A percentile compares a stretch with the other conserved stretches of the same genome.
phyloP scores from a whole-genome alignment of 495 filamentous ascomycete species.

The Annulohypoxylon nitens region DNA sequence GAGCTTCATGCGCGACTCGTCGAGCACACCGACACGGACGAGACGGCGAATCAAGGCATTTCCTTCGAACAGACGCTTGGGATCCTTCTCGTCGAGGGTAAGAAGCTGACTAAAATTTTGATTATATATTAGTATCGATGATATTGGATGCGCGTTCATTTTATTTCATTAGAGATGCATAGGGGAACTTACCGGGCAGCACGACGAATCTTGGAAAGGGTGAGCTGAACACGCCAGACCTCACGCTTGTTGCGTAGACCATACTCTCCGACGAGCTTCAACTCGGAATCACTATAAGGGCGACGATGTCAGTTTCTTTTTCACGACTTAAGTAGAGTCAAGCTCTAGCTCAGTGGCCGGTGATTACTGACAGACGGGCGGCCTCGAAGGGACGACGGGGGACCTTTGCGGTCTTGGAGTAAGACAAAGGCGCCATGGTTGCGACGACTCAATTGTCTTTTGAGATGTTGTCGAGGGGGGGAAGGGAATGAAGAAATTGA shows the following conservation, averaged over 20 bases:
- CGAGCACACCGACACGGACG: slow-evolving; percentile 98
- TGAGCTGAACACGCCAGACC: slow-evolving; percentile 99
- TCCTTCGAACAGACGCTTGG: slow-evolving; percentile 99
- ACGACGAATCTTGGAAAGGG: slow-evolving; percentile 99
- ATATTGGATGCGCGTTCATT: neutral
- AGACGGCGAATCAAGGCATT: slow-evolving; percentile 99
- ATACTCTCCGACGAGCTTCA: slow-evolving; percentile 99
- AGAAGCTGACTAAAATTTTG: slow-evolving; percentile 86
- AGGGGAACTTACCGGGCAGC: slow-evolving; percentile 87
- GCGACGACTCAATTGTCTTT: slow-evolving; percentile 51
- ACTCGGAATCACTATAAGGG: slow-evolving; percentile 88
- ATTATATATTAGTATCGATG: slow-evolving; percentile 26
- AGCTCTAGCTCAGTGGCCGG: slow-evolving; percentile 98
- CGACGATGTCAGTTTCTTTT: slow-evolving; percentile 59
- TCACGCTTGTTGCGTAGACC: slow-evolving; percentile 99
- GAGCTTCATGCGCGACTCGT: slow-evolving; percentile 99
- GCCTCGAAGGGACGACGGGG: slow-evolving; percentile 91
- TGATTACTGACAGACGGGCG: slow-evolving; percentile 96
- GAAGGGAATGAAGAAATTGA: slow-evolving; percentile 41
- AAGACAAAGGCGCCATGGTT: slow-evolving; percentile 69
- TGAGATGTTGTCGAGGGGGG: slow-evolving; percentile 41
- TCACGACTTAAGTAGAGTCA: slow-evolving; percentile 95
- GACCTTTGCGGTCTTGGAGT: slow-evolving; percentile 99
- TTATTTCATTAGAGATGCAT: neutral
- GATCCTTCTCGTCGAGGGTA: slow-evolving; percentile 99